Evolutionary conservation across 441 rosid species (phyloP), one percentile per base, ranked within the genome.

Genomic region (Populus hybrid): DNA sequence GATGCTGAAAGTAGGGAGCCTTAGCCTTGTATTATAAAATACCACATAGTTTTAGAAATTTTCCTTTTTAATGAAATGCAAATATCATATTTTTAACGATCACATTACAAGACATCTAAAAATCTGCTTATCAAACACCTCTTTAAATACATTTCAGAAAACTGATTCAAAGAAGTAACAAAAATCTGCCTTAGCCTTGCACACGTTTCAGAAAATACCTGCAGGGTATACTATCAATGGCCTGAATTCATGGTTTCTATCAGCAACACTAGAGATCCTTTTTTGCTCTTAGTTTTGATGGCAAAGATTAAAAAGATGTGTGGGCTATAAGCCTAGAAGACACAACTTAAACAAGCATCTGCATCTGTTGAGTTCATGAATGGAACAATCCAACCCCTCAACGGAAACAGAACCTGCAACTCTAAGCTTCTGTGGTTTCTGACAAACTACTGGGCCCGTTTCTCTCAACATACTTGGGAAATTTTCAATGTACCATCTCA

Each of bases 381-480:
- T 30, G 18, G 78, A 75, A 75, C 16, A 67, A 71, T 68, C 53
- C 78, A 75, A 23, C 50, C 32, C 30, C 72, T 19, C 63, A 19
- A 57, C 63, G 7, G 63, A 19, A 57, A 19, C 23, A 19, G 8
- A 57, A 19, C 63, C 1, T 2, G 34, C 34, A 32, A 32, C 34
- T 18, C 23, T 9, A 57, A 57, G 63, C 63, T 57, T 7, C 23
- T 19, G 63, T 57, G 21, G 23, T 7, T 57, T 57, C 23, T 57
- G n/a, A 18, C 9, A 57, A 19, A 7, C 63, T 57, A 57, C 23
- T 2, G 63, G 63, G 23, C 63, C 63, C 57, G 10, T 57, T 57
- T 18, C 10, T 19, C 63, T 9, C 35, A 42, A 23, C 4, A 16
- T 11, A 2, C 50, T 9, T 28, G 6, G 75, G 40, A 34, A 34